These are phyloP conservation scores for Amanita pallidorosea DNA, from an alignment of 768 basidiomycete genomes.

Conservation along the genomic window DNA sequence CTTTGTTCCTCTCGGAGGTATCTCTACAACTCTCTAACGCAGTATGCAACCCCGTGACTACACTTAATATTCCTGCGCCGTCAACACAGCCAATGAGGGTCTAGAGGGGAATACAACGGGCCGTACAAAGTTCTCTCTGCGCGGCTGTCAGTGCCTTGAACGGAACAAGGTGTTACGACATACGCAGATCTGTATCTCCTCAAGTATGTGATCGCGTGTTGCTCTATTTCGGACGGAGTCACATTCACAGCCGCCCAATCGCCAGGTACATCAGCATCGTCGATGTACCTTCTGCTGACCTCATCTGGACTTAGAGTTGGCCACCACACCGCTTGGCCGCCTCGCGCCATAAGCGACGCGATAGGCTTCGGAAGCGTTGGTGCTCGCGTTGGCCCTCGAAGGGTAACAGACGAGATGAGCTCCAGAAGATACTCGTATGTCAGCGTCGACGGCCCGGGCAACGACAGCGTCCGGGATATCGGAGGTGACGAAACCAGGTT, in stretches of 20 bases:
- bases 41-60: background rate
- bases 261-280: constrained; percentile 65
- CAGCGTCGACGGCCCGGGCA: constrained; percentile 85
- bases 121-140: constrained; percentile 56
- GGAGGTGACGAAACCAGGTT: constrained; percentile 60
- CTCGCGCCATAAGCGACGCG: constrained; percentile 51
- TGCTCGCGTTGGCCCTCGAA: constrained; percentile 58
- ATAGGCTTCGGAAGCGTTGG: constrained; percentile 69
- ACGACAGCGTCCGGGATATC: constrained; percentile 55
- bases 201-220: constrained; percentile 80
- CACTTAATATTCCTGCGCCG: constrained; percentile 14
- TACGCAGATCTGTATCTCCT: constrained; percentile 84
- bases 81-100: constrained; percentile 13
- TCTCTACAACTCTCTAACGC: constrained; percentile 1
- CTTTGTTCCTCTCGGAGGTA: constrained; percentile 2
- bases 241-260: constrained; percentile 83
- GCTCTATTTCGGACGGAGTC: constrained; percentile 72
- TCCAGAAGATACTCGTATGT: constrained; percentile 74
- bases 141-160: constrained; percentile 9
- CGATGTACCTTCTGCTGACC: constrained; percentile 76
- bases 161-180: constrained; percentile 23
- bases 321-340: constrained; percentile 78
- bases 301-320: constrained; percentile 87
- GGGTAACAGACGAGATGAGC: constrained; percentile 72
- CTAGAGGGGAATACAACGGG: constrained; percentile 54